Conservation (phyloP, 257 asterid genomes). For the Forsythia viridissima region DNA sequence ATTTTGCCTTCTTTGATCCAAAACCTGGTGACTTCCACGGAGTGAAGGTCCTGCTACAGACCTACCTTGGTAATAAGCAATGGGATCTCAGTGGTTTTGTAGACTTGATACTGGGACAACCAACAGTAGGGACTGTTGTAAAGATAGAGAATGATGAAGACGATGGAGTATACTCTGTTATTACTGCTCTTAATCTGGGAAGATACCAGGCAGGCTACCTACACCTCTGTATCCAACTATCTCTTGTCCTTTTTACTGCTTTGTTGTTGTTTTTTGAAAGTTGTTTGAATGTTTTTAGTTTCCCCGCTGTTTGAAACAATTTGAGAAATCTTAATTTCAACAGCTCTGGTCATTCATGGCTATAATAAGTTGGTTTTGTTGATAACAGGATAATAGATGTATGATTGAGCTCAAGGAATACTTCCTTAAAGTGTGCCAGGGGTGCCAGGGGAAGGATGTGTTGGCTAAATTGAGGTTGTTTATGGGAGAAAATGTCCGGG, state of each 20-base stretch:
- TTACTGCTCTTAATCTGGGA: slow-evolving; percentile 71
- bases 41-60: slow-evolving; percentile 72
- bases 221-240: background rate
- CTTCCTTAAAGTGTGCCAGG: slow-evolving; percentile 60
- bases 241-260: background rate
- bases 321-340: background rate
- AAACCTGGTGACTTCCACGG: slow-evolving; percentile 90
- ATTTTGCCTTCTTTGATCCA: slow-evolving; percentile 91
- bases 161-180: slow-evolving; percentile 71
- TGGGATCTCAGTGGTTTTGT: slow-evolving; percentile 95
- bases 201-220: slow-evolving; percentile 70
- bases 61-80: slow-evolving; percentile 64
- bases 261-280: background rate
- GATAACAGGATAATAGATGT: slow-evolving; percentile 51
- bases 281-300: background rate
- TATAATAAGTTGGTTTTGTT: slow-evolving; percentile 13
- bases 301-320: background rate
- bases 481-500: slow-evolving; percentile 43
- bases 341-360: slow-evolving; percentile 1
- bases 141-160: slow-evolving; percentile 85
- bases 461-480: slow-evolving; percentile 46
- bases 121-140: slow-evolving; percentile 85
- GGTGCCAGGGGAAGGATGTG: slow-evolving; percentile 49
- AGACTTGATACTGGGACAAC: slow-evolving; percentile 80
- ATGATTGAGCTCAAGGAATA: slow-evolving; percentile 58